Evolutionary conservation across 805 yeast genomes (phyloP), one percentile per base, ranked within the genome.

Genomic region (Saccharomyces mikatae): DNA sequence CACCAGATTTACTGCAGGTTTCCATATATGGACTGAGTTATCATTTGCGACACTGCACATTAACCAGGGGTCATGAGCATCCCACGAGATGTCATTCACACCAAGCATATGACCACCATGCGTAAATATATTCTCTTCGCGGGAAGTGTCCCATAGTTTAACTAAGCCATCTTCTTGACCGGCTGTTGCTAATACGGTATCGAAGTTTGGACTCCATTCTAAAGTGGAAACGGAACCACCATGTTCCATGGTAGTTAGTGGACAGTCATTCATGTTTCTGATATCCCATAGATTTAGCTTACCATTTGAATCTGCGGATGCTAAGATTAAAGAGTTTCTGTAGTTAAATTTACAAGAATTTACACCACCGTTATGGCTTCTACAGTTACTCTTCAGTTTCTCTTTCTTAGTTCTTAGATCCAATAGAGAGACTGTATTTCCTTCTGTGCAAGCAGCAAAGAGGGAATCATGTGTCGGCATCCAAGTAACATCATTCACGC

Each of bases 21-120:
- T 81, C 96, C 96, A 91, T 2, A 90, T 69, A 58, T 91, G 97
- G n/a, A 90, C 71, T 1, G 91, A 80, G 65, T 91, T 91, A 64
- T 91, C 97, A 62, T 86, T 89, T 0, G 89, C 82, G 4, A 87
- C 92, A 62, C 89, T 83, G 3, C 89, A 84, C 41, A 89, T 58
- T 78, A 85, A 76, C 80, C 85, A 80, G 3, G 82, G 80, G 54
- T 81, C 87, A 55, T 82, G 82, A 0, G 82, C 79, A 54, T 87
- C 86, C 97, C 97, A 91, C 32, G 82, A 78, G 29, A 89, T 71
- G 62, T 90, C 97, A 59, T 86, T 87, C 2, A 91, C 88, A 3
- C 92, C 90, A n/a, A 86, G 74, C 79, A 85, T 78, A 68, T 91
- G 98, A 0, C 97, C 97, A 3, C 83, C 85, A 69, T 91, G 98